Evolutionary conservation across 768 basidiomycete genomes (phyloP).

Genomic region (Russula compacta): DNA sequence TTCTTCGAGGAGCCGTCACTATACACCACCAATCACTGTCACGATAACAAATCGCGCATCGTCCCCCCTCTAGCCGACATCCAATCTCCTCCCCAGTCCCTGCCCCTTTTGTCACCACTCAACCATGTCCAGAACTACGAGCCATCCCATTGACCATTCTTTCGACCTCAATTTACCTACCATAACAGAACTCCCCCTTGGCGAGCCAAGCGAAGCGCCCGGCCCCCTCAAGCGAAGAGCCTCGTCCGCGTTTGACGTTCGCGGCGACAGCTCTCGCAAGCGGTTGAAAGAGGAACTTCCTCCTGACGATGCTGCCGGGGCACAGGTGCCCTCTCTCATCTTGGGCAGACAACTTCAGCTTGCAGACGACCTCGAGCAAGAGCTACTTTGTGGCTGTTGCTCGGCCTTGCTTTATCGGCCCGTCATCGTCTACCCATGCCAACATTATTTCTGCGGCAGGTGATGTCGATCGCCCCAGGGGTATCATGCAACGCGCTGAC

Average conservation of each 20-base stretch:
- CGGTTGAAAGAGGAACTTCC: conserved; percentile 19
- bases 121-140: background rate
- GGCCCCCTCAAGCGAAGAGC: conserved; percentile 19
- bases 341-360: conserved; percentile 36
- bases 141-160: conserved; percentile 35
- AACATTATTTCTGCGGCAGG: conserved; percentile 91
- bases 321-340: conserved; percentile 13
- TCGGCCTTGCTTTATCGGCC: conserved; percentile 74
- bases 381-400: conserved; percentile 82
- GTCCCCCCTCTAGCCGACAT: background rate
- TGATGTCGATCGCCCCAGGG: conserved; percentile 26
- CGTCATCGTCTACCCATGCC: conserved; percentile 74
- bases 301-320: conserved; percentile 1
- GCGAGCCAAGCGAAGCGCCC: conserved; percentile 1
- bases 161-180: conserved; percentile 23
- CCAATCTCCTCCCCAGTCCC: background rate
- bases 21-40: background rate
- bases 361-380: conserved; percentile 56
- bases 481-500: background rate
- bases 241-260: conserved; percentile 14
- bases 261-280: conserved; percentile 11
- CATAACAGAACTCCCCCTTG: background rate
- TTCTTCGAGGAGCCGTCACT: background rate
- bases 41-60: background rate
- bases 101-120: background rate